Conservation (phyloP, 352 stramenopile species). For the Phytopythium montanum region DNA sequence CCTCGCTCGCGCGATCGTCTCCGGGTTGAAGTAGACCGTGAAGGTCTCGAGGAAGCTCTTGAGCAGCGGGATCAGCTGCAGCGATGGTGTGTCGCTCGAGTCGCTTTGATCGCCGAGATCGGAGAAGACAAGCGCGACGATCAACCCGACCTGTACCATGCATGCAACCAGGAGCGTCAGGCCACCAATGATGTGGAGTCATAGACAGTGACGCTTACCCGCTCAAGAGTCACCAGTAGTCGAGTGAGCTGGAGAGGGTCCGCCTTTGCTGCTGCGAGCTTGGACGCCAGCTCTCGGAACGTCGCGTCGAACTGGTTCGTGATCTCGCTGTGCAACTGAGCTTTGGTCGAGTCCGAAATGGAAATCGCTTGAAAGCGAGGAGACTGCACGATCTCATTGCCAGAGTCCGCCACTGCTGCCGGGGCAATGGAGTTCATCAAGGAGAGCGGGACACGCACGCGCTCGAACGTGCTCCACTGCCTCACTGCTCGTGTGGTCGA, state of each 20-base stretch:
- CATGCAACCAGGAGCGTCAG: slow-evolving; percentile 3
- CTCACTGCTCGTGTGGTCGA: slow-evolving; percentile 13
- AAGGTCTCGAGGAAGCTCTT: slow-evolving; percentile 48
- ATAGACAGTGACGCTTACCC: background rate
- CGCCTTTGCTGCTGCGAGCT: slow-evolving; percentile 5
- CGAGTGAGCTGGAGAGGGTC: slow-evolving; percentile 15
- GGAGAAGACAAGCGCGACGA: slow-evolving; percentile 36
- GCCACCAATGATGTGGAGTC: background rate
- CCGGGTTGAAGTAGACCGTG: slow-evolving; percentile 41
- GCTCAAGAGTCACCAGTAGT: slow-evolving; percentile 11
- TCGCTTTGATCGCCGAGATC: slow-evolving; percentile 15
- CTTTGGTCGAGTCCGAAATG: slow-evolving; percentile 4
- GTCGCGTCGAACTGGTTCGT: background rate
- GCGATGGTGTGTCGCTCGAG: slow-evolving; percentile 6
- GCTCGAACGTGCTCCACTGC: slow-evolving; percentile 16
- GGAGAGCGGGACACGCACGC: slow-evolving; percentile 7
- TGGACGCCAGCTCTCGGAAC: background rate
- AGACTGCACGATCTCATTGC: background rate
- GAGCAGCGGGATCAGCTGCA: slow-evolving; percentile 26
- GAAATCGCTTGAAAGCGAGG: background rate
- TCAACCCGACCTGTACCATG: slow-evolving; percentile 28
- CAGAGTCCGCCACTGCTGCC: too few relatives aligned
- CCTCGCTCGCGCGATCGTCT: slow-evolving; percentile 32
- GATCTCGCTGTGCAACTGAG: background rate
- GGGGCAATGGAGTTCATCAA: background rate